A percentile compares a stretch with the other conserved stretches of the same genome.
These are phyloP conservation scores for Cubamyces lactineus DNA, from an alignment of 768 basidiomycete species.

Conservation along the genomic window DNA sequence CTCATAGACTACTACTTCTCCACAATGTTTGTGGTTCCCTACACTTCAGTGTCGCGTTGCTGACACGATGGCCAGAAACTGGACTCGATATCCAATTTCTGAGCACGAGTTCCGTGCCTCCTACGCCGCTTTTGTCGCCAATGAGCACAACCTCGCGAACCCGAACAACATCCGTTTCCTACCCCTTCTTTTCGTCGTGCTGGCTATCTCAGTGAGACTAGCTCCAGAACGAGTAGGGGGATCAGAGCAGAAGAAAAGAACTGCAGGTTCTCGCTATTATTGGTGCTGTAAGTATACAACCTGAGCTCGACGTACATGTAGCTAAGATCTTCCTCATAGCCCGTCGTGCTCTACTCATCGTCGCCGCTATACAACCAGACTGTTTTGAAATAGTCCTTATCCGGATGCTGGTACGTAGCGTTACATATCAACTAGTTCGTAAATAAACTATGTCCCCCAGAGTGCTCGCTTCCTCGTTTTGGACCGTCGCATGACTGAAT, in stretches of 20 bases:
- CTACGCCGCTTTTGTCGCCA: constrained; percentile 67
- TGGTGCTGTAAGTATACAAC: constrained; percentile 80
- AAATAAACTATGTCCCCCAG: constrained; percentile 35
- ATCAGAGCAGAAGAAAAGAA: constrained; percentile 70
- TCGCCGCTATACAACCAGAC: constrained; percentile 92
- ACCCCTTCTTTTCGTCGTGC: constrained; percentile 90
- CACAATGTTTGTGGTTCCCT: constrained; percentile 55
- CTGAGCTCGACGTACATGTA: background rate
- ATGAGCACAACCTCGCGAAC: constrained; percentile 58
- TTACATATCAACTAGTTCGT: background rate
- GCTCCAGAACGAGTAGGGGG: constrained; percentile 86
- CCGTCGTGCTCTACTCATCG: constrained; percentile 84
- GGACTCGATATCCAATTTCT: constrained; percentile 91
- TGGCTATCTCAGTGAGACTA: constrained; percentile 84
- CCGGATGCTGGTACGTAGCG: constrained; percentile 64
- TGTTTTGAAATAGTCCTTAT: constrained; percentile 91
- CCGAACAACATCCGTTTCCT: constrained; percentile 82
- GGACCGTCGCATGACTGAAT: constrained; percentile 89
- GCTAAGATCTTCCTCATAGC: constrained; percentile 48
- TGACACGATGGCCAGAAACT: constrained; percentile 61
- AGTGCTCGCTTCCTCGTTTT: constrained; percentile 72
- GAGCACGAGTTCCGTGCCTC: constrained; percentile 80
- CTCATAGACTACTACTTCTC: constrained; percentile 84
- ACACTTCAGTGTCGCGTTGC: constrained; percentile 14
- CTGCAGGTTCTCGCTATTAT: constrained; percentile 88